A percentile compares a stretch with the other conserved stretches of the same genome.
These are phyloP conservation scores for Ceratonia siliqua DNA, from an alignment of 306 rosid species.

Conservation along the genomic window DNA sequence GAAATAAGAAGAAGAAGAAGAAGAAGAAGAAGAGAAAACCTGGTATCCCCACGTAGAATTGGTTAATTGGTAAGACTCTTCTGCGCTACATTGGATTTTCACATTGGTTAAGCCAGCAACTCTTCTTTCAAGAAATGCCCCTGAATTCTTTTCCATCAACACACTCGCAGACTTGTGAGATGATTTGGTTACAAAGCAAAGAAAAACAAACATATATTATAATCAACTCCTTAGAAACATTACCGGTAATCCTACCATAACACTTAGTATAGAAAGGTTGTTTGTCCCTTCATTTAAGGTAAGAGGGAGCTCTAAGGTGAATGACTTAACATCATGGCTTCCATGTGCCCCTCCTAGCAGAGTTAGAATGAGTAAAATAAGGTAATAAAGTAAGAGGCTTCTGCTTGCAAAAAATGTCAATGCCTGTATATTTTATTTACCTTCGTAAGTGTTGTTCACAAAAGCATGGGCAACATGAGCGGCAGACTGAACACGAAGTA, in stretches of 20 bases:
- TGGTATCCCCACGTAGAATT: slow-evolving; percentile 68
- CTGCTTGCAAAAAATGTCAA: background rate
- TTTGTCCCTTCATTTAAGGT: slow-evolving; percentile 48
- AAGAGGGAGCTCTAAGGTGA: slow-evolving; percentile 50
- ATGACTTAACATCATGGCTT: slow-evolving; percentile 44
- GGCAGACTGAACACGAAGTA: slow-evolving; percentile 48
- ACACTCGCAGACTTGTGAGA: background rate
- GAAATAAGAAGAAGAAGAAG: too few species aligned
- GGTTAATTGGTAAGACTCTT: slow-evolving; percentile 48
- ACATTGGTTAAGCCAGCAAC: slow-evolving; percentile 56
- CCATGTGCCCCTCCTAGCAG: slow-evolving; percentile 63
- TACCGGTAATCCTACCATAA: slow-evolving; percentile 79
- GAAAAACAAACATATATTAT: background rate
- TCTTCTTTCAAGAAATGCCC: slow-evolving; percentile 73
- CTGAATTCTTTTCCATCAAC: slow-evolving; percentile 63
- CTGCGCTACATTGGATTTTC: slow-evolving; percentile 48
- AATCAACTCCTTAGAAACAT: background rate
- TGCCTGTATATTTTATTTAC: slow-evolving; percentile 31
- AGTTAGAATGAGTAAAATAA: slow-evolving; percentile 6
- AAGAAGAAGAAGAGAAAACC: slow-evolving; percentile 34
- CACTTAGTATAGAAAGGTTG: slow-evolving; percentile 62
- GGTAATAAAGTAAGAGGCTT: too few species aligned
- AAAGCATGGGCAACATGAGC: slow-evolving; percentile 71
- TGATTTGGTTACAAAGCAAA: background rate
- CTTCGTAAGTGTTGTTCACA: slow-evolving; percentile 43